A percentile compares a stretch with the other conserved stretches of the same genome.
Conservation (phyloP, 352 stramenopile species). For the Aphanomyces invadans region DNA sequence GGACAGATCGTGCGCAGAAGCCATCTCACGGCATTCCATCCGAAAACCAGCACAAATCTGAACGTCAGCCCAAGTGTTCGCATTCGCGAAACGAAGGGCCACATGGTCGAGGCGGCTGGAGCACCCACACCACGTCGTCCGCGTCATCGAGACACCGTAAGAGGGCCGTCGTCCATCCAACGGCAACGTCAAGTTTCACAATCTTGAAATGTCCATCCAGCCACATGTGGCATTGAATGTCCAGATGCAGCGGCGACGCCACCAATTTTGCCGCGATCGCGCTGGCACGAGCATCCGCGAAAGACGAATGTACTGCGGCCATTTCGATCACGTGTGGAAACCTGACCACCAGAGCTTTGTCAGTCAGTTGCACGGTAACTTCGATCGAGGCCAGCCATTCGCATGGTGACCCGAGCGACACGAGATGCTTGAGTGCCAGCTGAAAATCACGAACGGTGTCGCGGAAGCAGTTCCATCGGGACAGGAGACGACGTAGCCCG, state of each 20-base stretch:
- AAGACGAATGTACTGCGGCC: not conserved
- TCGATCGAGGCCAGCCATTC: not conserved
- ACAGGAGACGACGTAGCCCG: not conserved
- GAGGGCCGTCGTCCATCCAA: not conserved
- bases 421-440: not conserved
- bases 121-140: conserved; percentile 3
- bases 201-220: conserved; percentile 23
- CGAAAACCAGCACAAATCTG: too few species aligned
- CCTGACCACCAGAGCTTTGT: not conserved
- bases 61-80: too few species aligned
- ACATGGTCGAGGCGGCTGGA: not conserved
- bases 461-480: not conserved
- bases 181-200: not conserved
- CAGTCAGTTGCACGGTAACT: not conserved
- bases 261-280: not conserved
- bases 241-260: not conserved
- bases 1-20: too few species aligned
- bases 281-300: too few species aligned
- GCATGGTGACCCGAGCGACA: not conserved
- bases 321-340: conserved; percentile 6
- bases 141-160: not conserved
- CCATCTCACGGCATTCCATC: too few species aligned
- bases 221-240: not conserved
- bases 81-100: too few species aligned
- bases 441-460: conserved; percentile 2